Base-by-base conservation (phyloP, 2,329 filamentous ascomycete species). In the Neofusicoccum umdonicola region DNA sequence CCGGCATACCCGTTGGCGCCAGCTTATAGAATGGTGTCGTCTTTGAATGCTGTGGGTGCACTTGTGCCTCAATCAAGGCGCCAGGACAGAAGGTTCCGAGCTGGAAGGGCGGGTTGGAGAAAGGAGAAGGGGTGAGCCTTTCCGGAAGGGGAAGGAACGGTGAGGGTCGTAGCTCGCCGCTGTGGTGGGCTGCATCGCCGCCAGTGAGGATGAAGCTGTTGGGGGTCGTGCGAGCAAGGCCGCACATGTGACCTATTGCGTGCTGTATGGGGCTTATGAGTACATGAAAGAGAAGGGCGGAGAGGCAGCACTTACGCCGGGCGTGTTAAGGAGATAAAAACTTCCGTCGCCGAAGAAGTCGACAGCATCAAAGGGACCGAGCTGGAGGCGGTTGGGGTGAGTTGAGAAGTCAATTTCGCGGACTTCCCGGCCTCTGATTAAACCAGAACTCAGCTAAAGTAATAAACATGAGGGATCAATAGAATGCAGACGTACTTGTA, bases 281-380 rank as follows among this genome's bases (percentile, higher is more conserved):
- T 3, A 4, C 4, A 5, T 7, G 52, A 15, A 27, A 39, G n/a
- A 6, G 3, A 11, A 19, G 5, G 8, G 35, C 3, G 4, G 1
- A 17, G 52, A 7, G 19, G n/a, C 3, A 4, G 19, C 12, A 17
- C 37, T 19, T 37, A 60, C 56, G 15, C 85, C 85, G 0, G 84
- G 83, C 1, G 80, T 79, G 67, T 84, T 76, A 41, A 87, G 76
- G 2, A 87, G 76, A 69, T 85, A 86, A 67, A 88, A 84, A 31
- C 76, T 81, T 0, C 84, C 84, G 69, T 87, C 85, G 3, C 80
- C 80, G 64, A 86, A 87, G 69, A 81, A 86, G 69, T 87, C 85
- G 27, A 77, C 73, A 2, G 82, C 82, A 34, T 74, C 69, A 68
- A 83, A 84, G 8, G 77, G 70, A 1, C 81, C 82, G 19, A 84